These are phyloP conservation scores for Aspergillus tamarii DNA, from an alignment of 2,329 filamentous ascomycete species.

Conservation along the genomic window DNA sequence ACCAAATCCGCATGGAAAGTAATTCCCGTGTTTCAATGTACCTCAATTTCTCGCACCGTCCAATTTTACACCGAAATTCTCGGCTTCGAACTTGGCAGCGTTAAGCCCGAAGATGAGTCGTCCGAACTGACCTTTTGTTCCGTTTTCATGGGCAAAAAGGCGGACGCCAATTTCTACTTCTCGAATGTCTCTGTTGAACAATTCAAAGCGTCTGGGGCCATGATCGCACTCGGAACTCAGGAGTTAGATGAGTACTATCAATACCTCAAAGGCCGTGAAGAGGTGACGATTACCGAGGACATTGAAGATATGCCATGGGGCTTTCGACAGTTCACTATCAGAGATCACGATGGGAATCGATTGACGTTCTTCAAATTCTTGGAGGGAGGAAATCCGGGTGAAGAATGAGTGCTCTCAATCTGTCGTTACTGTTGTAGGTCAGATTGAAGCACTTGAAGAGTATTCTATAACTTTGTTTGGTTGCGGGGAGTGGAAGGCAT, in stretches of 20 bases:
- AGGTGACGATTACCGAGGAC: not conserved
- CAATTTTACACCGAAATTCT: not conserved
- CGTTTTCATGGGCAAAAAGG: not conserved
- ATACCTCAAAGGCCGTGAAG: not conserved
- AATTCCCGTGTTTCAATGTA: not conserved
- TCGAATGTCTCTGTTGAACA: not conserved
- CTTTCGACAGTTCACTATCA: not conserved
- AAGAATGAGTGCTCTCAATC: not conserved
- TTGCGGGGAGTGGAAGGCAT: no score
- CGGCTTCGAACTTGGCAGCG: not conserved
- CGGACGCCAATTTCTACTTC: not conserved
- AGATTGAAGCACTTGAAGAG: no score
- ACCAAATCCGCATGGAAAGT: not conserved
- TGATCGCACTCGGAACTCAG: not conserved
- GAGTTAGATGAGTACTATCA: not conserved
- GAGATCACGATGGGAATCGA: not conserved
- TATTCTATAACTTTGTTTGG: no score
- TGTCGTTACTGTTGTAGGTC: no score
- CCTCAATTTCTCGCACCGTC: not conserved
- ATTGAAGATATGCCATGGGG: not conserved
- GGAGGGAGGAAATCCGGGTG: not conserved
- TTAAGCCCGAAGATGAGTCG: not conserved
- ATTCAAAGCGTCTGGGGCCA: not conserved
- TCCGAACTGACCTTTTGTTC: not conserved
- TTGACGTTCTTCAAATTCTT: not conserved